Base-by-base conservation (phyloP, 225 moss, liverwort and hornwort genomes). In the Pleurozium schreberi region DNA sequence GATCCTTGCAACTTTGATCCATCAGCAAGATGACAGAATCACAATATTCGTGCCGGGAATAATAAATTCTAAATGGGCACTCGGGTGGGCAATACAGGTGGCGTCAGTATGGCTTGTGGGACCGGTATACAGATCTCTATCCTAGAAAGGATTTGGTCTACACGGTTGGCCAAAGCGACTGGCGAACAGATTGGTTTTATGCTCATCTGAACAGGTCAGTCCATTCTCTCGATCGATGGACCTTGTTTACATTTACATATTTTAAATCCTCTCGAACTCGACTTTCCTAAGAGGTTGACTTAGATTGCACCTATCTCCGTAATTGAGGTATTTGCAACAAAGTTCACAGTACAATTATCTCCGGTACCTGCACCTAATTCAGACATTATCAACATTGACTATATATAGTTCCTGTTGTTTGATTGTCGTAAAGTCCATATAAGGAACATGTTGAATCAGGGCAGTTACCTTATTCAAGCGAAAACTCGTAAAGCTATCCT, bases 21-120 rank as follows among this genome's bases (percentile, higher is more conserved):
- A 47, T 52, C 33, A 30, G n/a, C 20, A 84, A 75, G 75, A 68
- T 33, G 31, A 49, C 36, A 27, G 49, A 85, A 83, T 77, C 27
- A 47, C 34, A 57, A 84, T 21, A 26, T 55, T 55, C 50, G n/a
- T 47, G 34, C 61, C 75, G 10, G 31, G 42, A 30, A 21, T 31
- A 19, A 65, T 31, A 52, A 62, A 75, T 45, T 65, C 63, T 82
- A 70, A 85, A 65, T n/a, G 58, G n/a, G 82, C 61, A 64, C 33
- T 74, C 63, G 78, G 47, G 64, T 63, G 85, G 64, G n/a, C 60
- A 74, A 75, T 84, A 69, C 89, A 98, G 96, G 91, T 98, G 95
- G 93, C 96, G 97, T 34, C 96, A 98, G 40, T 97, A 98, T 91
- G 97, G 98, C 85, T 90, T 98, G 43, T 98, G 98, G 97, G 93